A percentile compares a stretch with the other conserved stretches of the same genome.
Evolutionary conservation across 2,329 filamentous ascomycete genomes (phyloP).

Genomic region (Fusarium agapanthi): DNA sequence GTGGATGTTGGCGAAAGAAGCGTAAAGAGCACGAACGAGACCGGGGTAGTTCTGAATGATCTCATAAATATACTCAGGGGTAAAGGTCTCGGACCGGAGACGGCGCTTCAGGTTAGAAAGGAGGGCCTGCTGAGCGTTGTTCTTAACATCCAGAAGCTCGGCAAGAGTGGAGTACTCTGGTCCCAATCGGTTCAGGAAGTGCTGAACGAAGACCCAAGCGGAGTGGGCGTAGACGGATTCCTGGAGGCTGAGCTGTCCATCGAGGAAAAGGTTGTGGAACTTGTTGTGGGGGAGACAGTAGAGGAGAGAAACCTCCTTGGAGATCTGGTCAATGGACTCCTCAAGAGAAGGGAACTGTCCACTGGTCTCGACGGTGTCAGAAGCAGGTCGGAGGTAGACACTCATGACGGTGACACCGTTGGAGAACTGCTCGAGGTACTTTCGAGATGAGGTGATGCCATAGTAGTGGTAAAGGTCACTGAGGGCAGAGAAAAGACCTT

Average conservation of each 20-base stretch:
- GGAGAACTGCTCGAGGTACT: conserved; percentile 98
- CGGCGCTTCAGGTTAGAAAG: conserved; percentile 95
- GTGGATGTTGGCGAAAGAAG: conserved; percentile 90
- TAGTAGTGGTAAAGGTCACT: conserved; percentile 99
- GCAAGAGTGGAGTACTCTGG: conserved; percentile 91
- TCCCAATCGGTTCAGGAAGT: conserved; percentile 95
- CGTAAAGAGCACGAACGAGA: conserved; percentile 86
- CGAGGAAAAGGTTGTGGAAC: conserved; percentile 88
- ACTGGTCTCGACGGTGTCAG: conserved; percentile 54
- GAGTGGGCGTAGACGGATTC: conserved; percentile 98
- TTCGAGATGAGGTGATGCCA: conserved; percentile 92
- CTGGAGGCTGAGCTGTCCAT: conserved; percentile 87
- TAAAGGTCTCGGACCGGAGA: conserved; percentile 95
- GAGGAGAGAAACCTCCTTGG: conserved; percentile 95
- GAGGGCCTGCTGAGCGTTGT: conserved; percentile 85
- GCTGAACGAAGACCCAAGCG: conserved; percentile 96
- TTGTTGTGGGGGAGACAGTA: conserved; percentile 99
- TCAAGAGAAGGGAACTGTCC: conserved; percentile 74
- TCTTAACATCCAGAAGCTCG: conserved; percentile 80
- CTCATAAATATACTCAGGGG: conserved; percentile 96
- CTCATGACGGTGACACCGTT: conserved; percentile 98
- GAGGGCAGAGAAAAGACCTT: conserved; percentile 92
- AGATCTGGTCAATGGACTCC: conserved; percentile 96
- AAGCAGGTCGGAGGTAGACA: conserved; percentile 84
- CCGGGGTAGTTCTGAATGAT: conserved; percentile 93